phyloP scores from a whole-genome alignment of 768 basidiomycete genomes.

The Mycena venus region DNA sequence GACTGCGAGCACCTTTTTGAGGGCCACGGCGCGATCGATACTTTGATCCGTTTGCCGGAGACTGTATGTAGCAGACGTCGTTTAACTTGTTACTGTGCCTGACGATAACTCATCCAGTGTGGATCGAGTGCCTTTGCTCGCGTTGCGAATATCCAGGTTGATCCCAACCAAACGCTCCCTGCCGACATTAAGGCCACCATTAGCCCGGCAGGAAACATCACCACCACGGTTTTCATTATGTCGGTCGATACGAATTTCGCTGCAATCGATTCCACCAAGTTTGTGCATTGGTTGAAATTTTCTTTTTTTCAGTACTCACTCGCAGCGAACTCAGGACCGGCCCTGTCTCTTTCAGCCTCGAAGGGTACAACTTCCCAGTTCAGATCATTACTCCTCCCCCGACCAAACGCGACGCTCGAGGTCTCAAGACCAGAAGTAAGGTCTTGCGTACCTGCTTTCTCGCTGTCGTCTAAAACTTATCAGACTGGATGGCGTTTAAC shows the following conservation, averaged over 20 bases:
- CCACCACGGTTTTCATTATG: constrained; percentile 26
- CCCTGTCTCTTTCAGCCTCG: constrained; percentile 18
- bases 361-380: constrained; percentile 26
- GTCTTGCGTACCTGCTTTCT: not conserved
- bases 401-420: not conserved
- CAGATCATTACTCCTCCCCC: not conserved
- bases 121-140: constrained; percentile 21
- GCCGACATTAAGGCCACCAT: not conserved
- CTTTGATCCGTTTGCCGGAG: constrained; percentile 25
- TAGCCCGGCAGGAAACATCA: constrained; percentile 5
- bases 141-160: constrained; percentile 14
- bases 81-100: not conserved
- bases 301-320: not conserved
- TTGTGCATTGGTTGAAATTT: not conserved
- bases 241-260: constrained; percentile 27
- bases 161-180: constrained; percentile 14
- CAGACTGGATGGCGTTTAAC: constrained; percentile 26
- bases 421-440: constrained; percentile 6
- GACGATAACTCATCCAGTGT: constrained; percentile 10
- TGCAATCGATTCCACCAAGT: constrained; percentile 4
- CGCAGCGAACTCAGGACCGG: constrained; percentile 16
- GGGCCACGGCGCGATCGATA: constrained; percentile 28
- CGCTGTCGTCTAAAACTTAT: not conserved
- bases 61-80: not conserved
- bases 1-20: constrained; percentile 27